A percentile compares a stretch with the other conserved stretches of the same genome.
Conservation (phyloP, 2,329 filamentous ascomycete species). For the Penicillium paneum region DNA sequence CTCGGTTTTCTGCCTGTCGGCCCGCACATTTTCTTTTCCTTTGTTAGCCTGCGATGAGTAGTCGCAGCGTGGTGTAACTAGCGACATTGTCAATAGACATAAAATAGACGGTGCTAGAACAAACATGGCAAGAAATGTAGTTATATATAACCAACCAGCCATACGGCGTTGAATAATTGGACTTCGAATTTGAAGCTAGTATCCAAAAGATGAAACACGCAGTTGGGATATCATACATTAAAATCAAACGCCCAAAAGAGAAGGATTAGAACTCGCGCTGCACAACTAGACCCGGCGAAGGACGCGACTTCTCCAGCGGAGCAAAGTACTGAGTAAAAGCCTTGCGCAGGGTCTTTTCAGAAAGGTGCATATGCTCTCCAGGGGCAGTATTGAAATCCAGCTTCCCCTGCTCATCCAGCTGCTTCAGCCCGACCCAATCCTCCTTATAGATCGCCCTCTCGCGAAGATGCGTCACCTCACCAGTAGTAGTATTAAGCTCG, state of each 20-base stretch:
- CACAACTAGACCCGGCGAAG: constrained; percentile 12
- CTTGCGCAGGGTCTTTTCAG: constrained; percentile 61
- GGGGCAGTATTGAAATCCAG: constrained; percentile 70
- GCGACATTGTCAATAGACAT: constrained; percentile 15
- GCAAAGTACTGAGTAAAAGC: constrained; percentile 58
- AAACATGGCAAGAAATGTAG: not conserved
- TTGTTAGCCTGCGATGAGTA: not conserved
- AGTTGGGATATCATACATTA: constrained; percentile 5
- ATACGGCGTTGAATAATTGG: not conserved
- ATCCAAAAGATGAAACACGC: not conserved
- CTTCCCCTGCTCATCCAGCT: constrained; percentile 73
- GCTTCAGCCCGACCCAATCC: constrained; percentile 87
- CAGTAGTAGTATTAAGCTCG: constrained; percentile 69
- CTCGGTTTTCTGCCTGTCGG: not conserved
- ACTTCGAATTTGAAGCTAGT: not conserved
- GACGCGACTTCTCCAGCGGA: constrained; percentile 23
- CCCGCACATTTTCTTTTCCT: not conserved
- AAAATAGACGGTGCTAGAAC: constrained; percentile 21
- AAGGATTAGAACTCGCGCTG: constrained; percentile 13
- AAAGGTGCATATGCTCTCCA: constrained; percentile 81
- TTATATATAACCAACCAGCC: not conserved
- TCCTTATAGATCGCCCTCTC: constrained; percentile 74
- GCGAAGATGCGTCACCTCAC: constrained; percentile 62
- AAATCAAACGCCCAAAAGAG: not conserved
- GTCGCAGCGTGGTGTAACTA: constrained; percentile 17